Percentiles rank a stretch among this genome's conserved stretches.
Evolutionary conservation across 768 basidiomycete genomes (phyloP).

Genomic region (Pleurotus giganteus): DNA sequence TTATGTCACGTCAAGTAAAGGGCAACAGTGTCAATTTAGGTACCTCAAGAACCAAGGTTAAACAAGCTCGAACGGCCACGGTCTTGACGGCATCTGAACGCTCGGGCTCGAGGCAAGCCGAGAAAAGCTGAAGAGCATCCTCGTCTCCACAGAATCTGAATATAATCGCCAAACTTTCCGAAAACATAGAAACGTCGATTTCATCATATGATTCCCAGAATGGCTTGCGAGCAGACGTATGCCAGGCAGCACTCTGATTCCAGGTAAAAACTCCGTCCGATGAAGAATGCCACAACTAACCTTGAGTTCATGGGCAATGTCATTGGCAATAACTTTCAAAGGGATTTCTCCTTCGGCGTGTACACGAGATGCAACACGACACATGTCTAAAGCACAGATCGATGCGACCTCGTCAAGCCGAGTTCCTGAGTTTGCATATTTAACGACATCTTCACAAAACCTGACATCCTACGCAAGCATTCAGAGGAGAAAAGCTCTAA

Average conservation of each 20-base stretch:
- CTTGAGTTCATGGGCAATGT: constrained; percentile 80
- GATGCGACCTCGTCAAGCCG: constrained; percentile 67
- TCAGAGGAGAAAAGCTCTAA: constrained; percentile 4
- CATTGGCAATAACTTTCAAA: constrained; percentile 61
- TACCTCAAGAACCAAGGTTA: constrained; percentile 70
- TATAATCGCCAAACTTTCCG: constrained; percentile 69
- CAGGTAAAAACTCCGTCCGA: neutral
- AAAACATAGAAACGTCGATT: constrained; percentile 73
- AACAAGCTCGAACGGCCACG: constrained; percentile 68
- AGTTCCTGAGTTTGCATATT: constrained; percentile 50
- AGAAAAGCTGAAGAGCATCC: constrained; percentile 60
- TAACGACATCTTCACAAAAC: constrained; percentile 62
- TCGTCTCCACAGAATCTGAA: constrained; percentile 68
- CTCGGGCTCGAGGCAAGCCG: constrained; percentile 68
- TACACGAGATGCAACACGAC: constrained; percentile 63
- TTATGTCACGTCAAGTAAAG: neutral
- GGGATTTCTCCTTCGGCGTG: constrained; percentile 54
- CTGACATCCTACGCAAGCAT: constrained; percentile 8
- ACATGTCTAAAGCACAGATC: constrained; percentile 75
- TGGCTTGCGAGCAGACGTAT: constrained; percentile 43
- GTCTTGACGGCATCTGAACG: constrained; percentile 81
- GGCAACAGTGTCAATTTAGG: constrained; percentile 10
- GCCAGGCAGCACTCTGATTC: constrained; percentile 28
- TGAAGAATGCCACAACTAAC: constrained; percentile 31
- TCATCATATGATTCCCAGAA: constrained; percentile 75